Conservation (phyloP, 257 asterid species). For the Solanum lycopersicoides region DNA sequence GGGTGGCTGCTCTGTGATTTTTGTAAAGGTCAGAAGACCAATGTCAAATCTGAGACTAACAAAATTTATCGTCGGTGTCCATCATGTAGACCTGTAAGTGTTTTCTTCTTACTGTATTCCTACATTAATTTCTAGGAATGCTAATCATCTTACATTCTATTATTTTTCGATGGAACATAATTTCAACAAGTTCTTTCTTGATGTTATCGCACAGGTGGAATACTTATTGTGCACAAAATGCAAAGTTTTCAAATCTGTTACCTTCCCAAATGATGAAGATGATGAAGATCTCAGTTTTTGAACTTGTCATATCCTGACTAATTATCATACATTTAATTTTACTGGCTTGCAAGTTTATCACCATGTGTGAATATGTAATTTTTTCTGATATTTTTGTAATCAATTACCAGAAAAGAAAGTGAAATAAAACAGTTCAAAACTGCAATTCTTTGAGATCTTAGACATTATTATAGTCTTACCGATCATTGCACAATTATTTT, state of each 20-base stretch:
- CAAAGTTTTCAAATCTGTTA: conserved; percentile 71
- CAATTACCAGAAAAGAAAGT: neutral
- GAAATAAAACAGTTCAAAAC: neutral
- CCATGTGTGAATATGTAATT: neutral
- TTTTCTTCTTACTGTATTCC: neutral
- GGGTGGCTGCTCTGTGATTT: conserved; percentile 77
- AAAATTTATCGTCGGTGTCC: conserved; percentile 67
- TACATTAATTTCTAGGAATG: neutral
- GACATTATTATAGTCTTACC: neutral
- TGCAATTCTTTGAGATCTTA: neutral
- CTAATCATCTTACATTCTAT: neutral
- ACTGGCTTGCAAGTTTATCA: neutral
- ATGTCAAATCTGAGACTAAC: conserved; percentile 47
- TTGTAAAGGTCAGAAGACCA: conserved; percentile 68
- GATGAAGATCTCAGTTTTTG: conserved; percentile 33
- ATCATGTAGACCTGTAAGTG: conserved; percentile 67
- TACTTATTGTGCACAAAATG: conserved; percentile 53
- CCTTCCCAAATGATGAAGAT: conserved; percentile 60
- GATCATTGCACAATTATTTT: neutral
- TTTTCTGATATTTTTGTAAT: neutral
- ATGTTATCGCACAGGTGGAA: conserved; percentile 46
- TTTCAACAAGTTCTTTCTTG: neutral
- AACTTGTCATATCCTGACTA: neutral
- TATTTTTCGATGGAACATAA: neutral
- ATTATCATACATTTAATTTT: neutral